A percentile compares a stretch with the other conserved stretches of the same genome.
Conservation (phyloP, 352 stramenopile genomes). For the Phytophthora aleatoria region DNA sequence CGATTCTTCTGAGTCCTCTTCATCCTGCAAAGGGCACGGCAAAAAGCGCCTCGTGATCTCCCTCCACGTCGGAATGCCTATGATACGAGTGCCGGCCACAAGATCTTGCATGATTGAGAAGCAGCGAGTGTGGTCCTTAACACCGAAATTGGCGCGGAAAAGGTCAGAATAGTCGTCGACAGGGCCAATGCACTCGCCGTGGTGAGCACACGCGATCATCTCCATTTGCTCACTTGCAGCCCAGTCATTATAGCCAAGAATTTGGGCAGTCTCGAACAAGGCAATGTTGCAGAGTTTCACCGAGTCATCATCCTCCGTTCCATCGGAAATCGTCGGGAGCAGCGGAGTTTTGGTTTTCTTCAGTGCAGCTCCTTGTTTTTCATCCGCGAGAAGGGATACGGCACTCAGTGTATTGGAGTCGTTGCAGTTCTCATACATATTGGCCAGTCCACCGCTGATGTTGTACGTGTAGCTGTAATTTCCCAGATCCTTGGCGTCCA, state of each 20-base stretch:
- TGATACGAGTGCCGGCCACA: slow-evolving; percentile 35
- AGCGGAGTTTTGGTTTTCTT: slow-evolving; percentile 10
- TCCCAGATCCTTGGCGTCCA: slow-evolving; percentile 55
- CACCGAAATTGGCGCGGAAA: slow-evolving; percentile 54
- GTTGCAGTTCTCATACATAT: slow-evolving; percentile 58
- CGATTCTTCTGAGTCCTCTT: not conserved
- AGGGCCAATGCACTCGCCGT: slow-evolving; percentile 50
- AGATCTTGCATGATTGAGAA: slow-evolving; percentile 49
- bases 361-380: slow-evolving; percentile 1
- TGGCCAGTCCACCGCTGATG: slow-evolving; percentile 43
- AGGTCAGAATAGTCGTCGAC: slow-evolving; percentile 44
- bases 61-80: slow-evolving; percentile 49
- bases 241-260: slow-evolving; percentile 43
- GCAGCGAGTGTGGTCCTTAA: slow-evolving; percentile 50
- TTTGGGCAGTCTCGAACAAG: slow-evolving; percentile 43
- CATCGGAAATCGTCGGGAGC: slow-evolving; percentile 15
- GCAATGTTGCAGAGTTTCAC: slow-evolving; percentile 44
- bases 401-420: slow-evolving; percentile 38
- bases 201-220: slow-evolving; percentile 51
- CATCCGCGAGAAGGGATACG: slow-evolving; percentile 3
- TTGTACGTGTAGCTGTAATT: slow-evolving; percentile 66
- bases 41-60: slow-evolving; percentile 44
- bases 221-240: slow-evolving; percentile 55
- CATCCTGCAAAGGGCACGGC: slow-evolving; percentile 30
- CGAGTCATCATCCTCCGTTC: slow-evolving; percentile 28